Evolutionary conservation across 768 basidiomycete genomes (phyloP), one percentile per base, ranked within the genome.

Genomic region (Suillus tomentosus): DNA sequence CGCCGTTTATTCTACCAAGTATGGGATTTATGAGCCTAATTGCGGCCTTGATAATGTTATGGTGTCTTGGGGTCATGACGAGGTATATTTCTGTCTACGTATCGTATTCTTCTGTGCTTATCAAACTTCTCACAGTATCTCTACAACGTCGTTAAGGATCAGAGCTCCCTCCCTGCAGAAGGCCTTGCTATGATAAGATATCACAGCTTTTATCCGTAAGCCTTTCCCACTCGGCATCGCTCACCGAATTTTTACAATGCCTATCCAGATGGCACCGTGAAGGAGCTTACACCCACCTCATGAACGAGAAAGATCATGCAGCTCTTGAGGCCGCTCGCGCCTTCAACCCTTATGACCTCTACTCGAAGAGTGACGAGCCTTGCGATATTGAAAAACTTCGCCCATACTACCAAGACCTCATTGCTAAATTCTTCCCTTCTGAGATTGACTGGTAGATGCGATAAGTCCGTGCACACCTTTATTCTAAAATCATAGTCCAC

Each of bases 341-440:
- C 0, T 96, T 96, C 84, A 96, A 96, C 77, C 94, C 95, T 0
- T 96, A 96, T 76, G 95, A 96, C 72, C 84, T 97, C 8, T 97
- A 97, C 81, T 91, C 89, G 81, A 96, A 96, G 78, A 86, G 83
- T 70, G 92, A 96, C 70, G 83, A 84, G 50, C 84, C 87, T 5
- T 85, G 88, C 61, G 76, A 86, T 59, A 80, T 82, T 15, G 85
- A 81, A 51, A 80, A 83, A 70, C 81, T 96, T 27, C 83, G 86
- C 66, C 91, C 93, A 15, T 96, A 97, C 77, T 97, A 97, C 72
- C 82, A 91, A 72, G 77, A 78, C 1, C 80, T 97, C 37, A 95
- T 97, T 69, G 81, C 83, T 43, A 94, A 93, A 72, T 97, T 86
- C 79, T 96, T 97, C 81, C 92, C 93, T 45, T 79, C 85, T 0